Evolutionary conservation across 2,329 filamentous ascomycete species (phyloP).

Genomic region (Exophiala aquamarina): DNA sequence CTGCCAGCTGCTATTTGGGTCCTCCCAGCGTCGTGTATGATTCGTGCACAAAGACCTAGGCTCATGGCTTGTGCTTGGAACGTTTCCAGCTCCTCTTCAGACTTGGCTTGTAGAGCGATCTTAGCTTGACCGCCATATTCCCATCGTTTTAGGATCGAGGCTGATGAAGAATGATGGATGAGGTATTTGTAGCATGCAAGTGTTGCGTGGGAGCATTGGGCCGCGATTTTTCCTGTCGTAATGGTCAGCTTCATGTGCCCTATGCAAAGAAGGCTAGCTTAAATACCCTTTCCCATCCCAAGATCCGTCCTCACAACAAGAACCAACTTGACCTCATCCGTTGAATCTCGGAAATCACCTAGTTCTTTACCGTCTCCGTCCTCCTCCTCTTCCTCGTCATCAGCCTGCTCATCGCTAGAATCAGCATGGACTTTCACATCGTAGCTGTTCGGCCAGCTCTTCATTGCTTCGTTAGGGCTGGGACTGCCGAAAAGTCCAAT

Average conservation of each 20-base stretch:
- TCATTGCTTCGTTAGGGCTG: conserved; percentile 32
- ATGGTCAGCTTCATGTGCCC: neutral
- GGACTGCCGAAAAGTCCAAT: conserved; percentile 66
- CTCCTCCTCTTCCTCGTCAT: conserved; percentile 50
- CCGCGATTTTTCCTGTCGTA: conserved; percentile 83
- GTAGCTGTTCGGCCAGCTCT: conserved; percentile 57
- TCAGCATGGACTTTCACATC: conserved; percentile 47
- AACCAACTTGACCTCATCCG: conserved; percentile 90
- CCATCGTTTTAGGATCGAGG: conserved; percentile 75
- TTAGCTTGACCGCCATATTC: conserved; percentile 86
- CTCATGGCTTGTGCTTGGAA: conserved; percentile 78
- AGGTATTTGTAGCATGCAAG: conserved; percentile 94
- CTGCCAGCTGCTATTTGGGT: conserved; percentile 96
- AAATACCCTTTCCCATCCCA: conserved; percentile 90
- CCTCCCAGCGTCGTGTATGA: conserved; percentile 92
- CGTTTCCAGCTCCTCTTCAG: conserved; percentile 74
- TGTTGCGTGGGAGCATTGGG: conserved; percentile 93
- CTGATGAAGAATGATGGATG: conserved; percentile 52
- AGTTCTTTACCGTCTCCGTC: conserved; percentile 57
- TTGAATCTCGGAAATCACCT: conserved; percentile 51
- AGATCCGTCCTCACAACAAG: conserved; percentile 90
- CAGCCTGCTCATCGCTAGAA: conserved; percentile 40
- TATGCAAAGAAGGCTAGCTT: conserved; percentile 4
- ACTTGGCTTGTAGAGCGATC: conserved; percentile 86
- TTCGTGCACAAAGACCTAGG: conserved; percentile 80